Evolutionary conservation across 2,329 filamentous ascomycete genomes (phyloP), one percentile per base, ranked within the genome.

Genomic region (Neonectria hederae): DNA sequence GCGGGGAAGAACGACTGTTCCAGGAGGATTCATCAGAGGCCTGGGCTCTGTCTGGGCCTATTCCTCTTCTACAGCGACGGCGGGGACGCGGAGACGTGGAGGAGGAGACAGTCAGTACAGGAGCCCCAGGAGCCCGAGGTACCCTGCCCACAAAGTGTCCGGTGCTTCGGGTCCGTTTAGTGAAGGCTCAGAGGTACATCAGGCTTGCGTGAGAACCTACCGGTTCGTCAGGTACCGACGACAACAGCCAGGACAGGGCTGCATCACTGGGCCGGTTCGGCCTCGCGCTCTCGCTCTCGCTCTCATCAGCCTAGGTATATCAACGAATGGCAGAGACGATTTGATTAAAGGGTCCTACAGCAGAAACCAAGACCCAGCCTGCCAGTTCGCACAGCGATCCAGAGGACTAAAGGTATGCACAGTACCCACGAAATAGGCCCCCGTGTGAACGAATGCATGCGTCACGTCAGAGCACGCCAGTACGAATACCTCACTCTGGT

Each of bases 391-490:
- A 32, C 17, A 10, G 48, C 19, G 48, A 28, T 51, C 19, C 28
- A 14, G 48, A 42, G 38, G 7, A 8, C 38, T 42, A 13, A 8
- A 42, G n/a, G 38, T 42, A 42, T 42, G 38, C 30, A 32, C 46
- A 17, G 43, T 48, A 54, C n/a, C 8, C 35, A 40, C 38, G 21
- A 43, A 54, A 17, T 28, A 40, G 26, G 13, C 22, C 22, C 14
- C 24, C 42, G 32, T 30, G 52, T 56, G 35, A 46, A 57, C 42
- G 49, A 49, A 54, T 63, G 49, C 54, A 59, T 35, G 42, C 49
- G 55, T 63, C 55, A 63, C 61, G 61, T 63, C 61, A 63, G 54
- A 45, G 38, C 43, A 54, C 42, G 42, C 21, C 55, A 43, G 48
- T 51, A 51, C 28, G 14, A 51, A 35, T 30, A 40, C 40, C n/a